These are phyloP conservation scores for Dictyostelium brefeldianum DNA, from an alignment of 78 protist genomes.

Conservation along the genomic window DNA sequence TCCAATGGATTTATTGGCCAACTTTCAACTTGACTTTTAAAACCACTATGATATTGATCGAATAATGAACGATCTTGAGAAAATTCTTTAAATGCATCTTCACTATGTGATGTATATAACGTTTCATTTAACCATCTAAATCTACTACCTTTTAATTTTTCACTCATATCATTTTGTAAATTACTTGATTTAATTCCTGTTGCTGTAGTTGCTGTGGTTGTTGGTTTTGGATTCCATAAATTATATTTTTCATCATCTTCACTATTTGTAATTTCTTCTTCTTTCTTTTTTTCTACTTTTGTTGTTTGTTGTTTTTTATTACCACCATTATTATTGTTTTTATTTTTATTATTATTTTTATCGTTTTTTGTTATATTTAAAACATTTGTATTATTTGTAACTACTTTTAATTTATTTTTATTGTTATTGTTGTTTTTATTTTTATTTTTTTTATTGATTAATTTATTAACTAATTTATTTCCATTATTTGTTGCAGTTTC, in stretches of 20 bases:
- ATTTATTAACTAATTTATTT: background rate
- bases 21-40: slow-evolving; percentile 74
- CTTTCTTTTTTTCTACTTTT: background rate
- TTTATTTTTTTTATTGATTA: background rate
- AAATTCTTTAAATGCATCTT: slow-evolving; percentile 66
- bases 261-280: background rate
- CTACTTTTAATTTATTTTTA: background rate
- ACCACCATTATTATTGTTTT: background rate
- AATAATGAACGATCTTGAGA: slow-evolving; percentile 73
- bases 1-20: slow-evolving; percentile 94
- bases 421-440: background rate
- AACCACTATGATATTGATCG: slow-evolving; percentile 89
- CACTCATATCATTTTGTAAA: slow-evolving; percentile 13
- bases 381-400: background rate
- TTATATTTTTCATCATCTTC: slow-evolving; percentile 37
- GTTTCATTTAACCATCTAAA: slow-evolving; percentile 93
- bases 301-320: background rate
- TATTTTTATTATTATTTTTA: background rate
- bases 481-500: background rate
- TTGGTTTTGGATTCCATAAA: slow-evolving; percentile 68
- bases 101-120: slow-evolving; percentile 86
- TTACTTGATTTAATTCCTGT: background rate
- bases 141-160: slow-evolving; percentile 63
- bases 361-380: background rate
- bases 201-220: background rate